Evolutionary conservation across 2,329 filamentous ascomycete genomes (phyloP).

Genomic region (Thermothelomyces thermophilus): DNA sequence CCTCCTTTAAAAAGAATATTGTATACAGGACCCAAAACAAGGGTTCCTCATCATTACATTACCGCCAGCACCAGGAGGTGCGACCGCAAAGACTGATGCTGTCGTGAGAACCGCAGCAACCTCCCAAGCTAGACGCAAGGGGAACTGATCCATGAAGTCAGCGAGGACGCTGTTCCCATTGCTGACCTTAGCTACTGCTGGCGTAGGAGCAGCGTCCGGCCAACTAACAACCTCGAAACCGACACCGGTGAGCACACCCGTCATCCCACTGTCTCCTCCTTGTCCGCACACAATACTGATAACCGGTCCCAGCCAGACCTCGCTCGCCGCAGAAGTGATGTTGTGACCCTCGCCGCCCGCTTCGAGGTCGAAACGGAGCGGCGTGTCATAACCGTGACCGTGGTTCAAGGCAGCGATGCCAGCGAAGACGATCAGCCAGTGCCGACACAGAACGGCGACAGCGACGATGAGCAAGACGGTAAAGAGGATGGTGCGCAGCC

Average conservation of each 20-base stretch:
- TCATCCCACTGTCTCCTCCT: not conserved
- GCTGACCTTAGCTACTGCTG: slow-evolving; percentile 5
- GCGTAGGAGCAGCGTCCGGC: slow-evolving; percentile 1
- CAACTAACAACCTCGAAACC: slow-evolving; percentile 6
- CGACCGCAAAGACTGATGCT: not conserved
- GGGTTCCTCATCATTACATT: not conserved
- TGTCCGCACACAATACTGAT: too few relatives aligned
- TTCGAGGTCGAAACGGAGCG: not conserved
- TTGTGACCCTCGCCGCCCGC: not conserved
- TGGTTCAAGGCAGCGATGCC: not conserved
- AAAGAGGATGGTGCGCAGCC: not conserved
- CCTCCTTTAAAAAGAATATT: not conserved
- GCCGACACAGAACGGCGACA: not conserved
- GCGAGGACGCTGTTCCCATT: slow-evolving; percentile 3
- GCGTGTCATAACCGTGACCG: not conserved
- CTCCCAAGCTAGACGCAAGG: not conserved
- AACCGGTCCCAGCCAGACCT: not conserved
- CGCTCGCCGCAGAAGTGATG: not conserved
- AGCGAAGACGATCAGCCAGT: not conserved
- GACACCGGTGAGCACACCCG: not conserved
- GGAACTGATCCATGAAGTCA: slow-evolving; percentile 12
- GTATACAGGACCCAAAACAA: not conserved
- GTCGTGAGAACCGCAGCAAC: not conserved
- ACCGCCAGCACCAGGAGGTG: not conserved
- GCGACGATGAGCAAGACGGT: not conserved